Evolutionary conservation across 2,329 filamentous ascomycete species (phyloP).

Genomic region (Calonectria montana): DNA sequence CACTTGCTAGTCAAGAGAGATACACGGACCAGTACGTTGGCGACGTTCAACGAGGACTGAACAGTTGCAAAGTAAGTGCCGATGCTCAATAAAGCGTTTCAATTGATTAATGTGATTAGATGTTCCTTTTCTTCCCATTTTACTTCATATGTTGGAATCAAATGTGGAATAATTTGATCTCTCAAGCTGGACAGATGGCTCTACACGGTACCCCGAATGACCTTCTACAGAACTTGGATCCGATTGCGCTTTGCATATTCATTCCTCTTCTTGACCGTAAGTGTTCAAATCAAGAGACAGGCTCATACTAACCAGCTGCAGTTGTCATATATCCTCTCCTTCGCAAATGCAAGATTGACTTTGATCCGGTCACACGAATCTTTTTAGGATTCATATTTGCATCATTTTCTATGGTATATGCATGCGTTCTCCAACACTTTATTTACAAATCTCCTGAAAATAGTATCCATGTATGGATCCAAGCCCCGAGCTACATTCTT

Average conservation of each 20-base stretch:
- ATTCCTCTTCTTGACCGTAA: slow-evolving; percentile 43
- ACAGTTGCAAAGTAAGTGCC: slow-evolving; percentile 39
- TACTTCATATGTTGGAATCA: slow-evolving; percentile 34
- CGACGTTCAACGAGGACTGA: slow-evolving; percentile 35
- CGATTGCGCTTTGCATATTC: slow-evolving; percentile 41
- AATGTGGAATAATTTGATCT: slow-evolving; percentile 49
- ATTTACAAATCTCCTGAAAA: slow-evolving; percentile 33
- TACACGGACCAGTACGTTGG: slow-evolving; percentile 41
- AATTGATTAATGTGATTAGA: not conserved
- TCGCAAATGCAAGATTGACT: slow-evolving; percentile 33
- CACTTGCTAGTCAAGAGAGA: slow-evolving; percentile 30
- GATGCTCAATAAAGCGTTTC: not conserved
- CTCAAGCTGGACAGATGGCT: slow-evolving; percentile 40
- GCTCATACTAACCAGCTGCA: not conserved
- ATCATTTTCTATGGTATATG: slow-evolving; percentile 38
- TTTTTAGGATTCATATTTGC: slow-evolving; percentile 38
- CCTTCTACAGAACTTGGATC: slow-evolving; percentile 43
- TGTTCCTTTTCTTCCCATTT: slow-evolving; percentile 26
- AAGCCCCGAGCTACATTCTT: slow-evolving; percentile 22
- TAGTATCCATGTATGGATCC: slow-evolving; percentile 27
- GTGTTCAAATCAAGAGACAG: not conserved
- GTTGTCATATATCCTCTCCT: slow-evolving; percentile 35
- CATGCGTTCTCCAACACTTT: slow-evolving; percentile 34
- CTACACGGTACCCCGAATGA: slow-evolving; percentile 42
- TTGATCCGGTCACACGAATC: slow-evolving; percentile 36